Evolutionary conservation across 345 rosid species (phyloP).

Genomic region (Lepidium didymum): DNA sequence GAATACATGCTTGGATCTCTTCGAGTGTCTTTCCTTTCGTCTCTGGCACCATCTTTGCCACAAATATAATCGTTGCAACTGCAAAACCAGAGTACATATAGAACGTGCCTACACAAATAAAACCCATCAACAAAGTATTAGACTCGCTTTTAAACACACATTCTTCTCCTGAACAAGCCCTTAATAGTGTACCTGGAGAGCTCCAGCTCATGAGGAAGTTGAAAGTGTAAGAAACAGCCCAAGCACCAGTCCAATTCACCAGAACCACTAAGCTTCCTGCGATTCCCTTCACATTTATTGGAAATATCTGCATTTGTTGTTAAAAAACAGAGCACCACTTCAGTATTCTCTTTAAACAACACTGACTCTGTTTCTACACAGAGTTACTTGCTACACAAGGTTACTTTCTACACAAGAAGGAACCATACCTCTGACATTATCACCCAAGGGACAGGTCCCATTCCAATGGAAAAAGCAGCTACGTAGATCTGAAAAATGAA

Average conservation of each 20-base stretch:
- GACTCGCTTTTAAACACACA: neutral
- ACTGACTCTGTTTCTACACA: neutral
- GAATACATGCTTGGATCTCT: conserved; percentile 73
- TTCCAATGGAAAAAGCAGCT: conserved; percentile 70
- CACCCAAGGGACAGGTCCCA: conserved; percentile 98
- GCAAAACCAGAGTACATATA: conserved; percentile 62
- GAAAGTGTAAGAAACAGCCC: conserved; percentile 83
- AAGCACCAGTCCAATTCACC: conserved; percentile 91
- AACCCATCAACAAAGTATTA: neutral
- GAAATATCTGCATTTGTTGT: conserved; percentile 60
- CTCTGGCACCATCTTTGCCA: conserved; percentile 76
- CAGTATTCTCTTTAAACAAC: neutral
- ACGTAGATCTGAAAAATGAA: conserved; percentile 43
- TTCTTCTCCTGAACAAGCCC: neutral
- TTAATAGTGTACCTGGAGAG: conserved; percentile 45
- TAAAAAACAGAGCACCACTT: neutral
- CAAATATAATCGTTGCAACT: conserved; percentile 49
- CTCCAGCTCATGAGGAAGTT: conserved; percentile 84
- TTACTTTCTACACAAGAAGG: conserved; percentile 1
- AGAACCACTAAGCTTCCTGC: conserved; percentile 90
- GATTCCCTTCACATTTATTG: conserved; percentile 74
- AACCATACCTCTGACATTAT: conserved; percentile 84
- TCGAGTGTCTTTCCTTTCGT: conserved; percentile 93
- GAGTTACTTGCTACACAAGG: neutral
- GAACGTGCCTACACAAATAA: conserved; percentile 61